A percentile compares a stretch with the other conserved stretches of the same genome.
Evolutionary conservation across 192 early-diverging fungal species (phyloP).

Genomic region (Coemansia sp.): DNA sequence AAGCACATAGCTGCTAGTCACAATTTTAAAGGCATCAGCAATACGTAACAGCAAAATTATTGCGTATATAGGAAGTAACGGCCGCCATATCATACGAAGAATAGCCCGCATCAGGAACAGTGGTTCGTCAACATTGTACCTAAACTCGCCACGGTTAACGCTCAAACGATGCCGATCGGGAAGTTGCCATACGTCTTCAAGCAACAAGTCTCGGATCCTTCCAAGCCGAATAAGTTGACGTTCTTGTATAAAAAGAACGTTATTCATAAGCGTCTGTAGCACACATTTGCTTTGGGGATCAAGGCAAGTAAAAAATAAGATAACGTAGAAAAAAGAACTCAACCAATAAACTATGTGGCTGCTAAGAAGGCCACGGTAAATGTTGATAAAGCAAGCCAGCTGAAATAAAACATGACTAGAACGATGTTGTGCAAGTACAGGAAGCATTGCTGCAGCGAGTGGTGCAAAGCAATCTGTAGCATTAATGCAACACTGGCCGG

Average conservation of each 20-base stretch:
- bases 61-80: conserved; percentile 4
- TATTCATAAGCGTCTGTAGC: conserved; percentile 2
- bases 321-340: conserved; percentile 5
- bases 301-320: conserved; percentile 16
- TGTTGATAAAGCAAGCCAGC: conserved; percentile 10
- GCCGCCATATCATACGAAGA: conserved; percentile 36
- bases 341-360: neutral
- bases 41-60: neutral
- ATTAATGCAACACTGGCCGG: conserved; percentile 3
- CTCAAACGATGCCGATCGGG: conserved; percentile 22
- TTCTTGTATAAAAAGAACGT: conserved; percentile 15
- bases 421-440: conserved; percentile 3
- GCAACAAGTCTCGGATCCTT: conserved; percentile 16
- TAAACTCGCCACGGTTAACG: conserved; percentile 20
- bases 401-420: conserved; percentile 12
- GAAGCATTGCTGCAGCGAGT: conserved; percentile 5
- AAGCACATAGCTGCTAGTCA: conserved; percentile 16
- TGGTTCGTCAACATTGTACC: conserved; percentile 29
- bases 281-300: conserved; percentile 12
- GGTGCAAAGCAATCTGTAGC: neutral
- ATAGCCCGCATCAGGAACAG: conserved; percentile 43
- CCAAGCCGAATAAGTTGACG: conserved; percentile 24
- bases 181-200: conserved; percentile 27
- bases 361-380: conserved; percentile 17
- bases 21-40: neutral